phyloP scores from a whole-genome alignment of 371 early-diverging fungal species.

The Mortierella sp. region DNA sequence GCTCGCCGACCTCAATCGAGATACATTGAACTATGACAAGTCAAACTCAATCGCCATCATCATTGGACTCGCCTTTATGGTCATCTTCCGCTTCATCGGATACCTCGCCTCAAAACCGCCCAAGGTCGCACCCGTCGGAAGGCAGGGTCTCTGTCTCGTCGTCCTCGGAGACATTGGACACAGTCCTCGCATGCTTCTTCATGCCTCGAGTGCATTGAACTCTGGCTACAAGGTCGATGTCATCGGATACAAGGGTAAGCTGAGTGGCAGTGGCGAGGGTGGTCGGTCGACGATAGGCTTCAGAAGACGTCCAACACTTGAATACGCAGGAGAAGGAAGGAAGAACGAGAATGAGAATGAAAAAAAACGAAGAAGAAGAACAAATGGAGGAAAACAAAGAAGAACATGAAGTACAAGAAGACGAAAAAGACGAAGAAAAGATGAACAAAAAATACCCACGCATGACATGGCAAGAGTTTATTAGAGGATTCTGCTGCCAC shows the following conservation, averaged over 20 bases:
- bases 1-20: conserved; percentile 36
- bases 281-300: too few species aligned
- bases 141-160: conserved; percentile 64
- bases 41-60: conserved; percentile 51
- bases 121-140: conserved; percentile 31
- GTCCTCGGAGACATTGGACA: conserved; percentile 95
- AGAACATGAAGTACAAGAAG: neutral
- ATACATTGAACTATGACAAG: conserved; percentile 43
- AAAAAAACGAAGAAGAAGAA: too few species aligned
- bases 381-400: too few species aligned
- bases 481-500: too few species aligned
- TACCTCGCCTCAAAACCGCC: conserved; percentile 44
- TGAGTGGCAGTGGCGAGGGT: neutral
- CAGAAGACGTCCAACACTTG: too few species aligned
- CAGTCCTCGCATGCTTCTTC: conserved; percentile 97
- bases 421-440: neutral
- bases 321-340: too few species aligned
- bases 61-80: conserved; percentile 56
- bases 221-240: conserved; percentile 84
- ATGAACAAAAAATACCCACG: too few species aligned
- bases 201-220: conserved; percentile 83
- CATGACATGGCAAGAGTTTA: too few species aligned
- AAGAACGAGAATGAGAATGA: too few species aligned
- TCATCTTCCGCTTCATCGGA: conserved; percentile 53
- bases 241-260: conserved; percentile 85